phyloP scores from a whole-genome alignment of 1,139 yeast species.

The Debaryomyces nepalensis region DNA sequence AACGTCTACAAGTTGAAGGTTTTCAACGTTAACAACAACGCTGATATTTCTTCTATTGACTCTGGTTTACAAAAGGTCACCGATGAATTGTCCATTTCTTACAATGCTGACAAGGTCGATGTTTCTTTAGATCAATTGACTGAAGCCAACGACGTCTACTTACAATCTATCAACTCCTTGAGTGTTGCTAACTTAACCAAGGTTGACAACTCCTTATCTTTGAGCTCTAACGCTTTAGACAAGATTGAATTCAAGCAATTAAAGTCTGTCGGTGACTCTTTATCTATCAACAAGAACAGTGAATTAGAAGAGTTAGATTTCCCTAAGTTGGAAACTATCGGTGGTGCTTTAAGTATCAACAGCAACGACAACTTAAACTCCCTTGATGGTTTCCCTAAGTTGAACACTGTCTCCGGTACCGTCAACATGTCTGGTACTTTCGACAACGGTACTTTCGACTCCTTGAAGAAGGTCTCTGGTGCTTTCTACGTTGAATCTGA shows the following conservation, averaged over 20 bases:
- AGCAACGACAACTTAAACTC: slow-evolving; percentile 75
- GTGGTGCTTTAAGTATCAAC: slow-evolving; percentile 87
- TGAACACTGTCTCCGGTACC: slow-evolving; percentile 85
- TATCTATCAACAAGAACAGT: slow-evolving; percentile 74
- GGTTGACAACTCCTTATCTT: slow-evolving; percentile 81
- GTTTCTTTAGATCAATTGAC: slow-evolving; percentile 69
- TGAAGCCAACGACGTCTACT: slow-evolving; percentile 85
- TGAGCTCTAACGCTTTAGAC: slow-evolving; percentile 67
- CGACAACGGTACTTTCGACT: slow-evolving; percentile 73
- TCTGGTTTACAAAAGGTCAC: slow-evolving; percentile 78
- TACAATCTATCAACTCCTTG: slow-evolving; percentile 77
- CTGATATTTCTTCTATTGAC: slow-evolving; percentile 66
- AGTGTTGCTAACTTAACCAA: slow-evolving; percentile 68
- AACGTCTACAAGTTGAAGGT: slow-evolving; percentile 70
- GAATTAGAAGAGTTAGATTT: slow-evolving; percentile 72
- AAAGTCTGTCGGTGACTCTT: slow-evolving; percentile 73
- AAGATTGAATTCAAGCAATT: slow-evolving; percentile 61
- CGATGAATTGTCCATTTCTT: slow-evolving; percentile 74
- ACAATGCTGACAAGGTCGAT: slow-evolving; percentile 78
- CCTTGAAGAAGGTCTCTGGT: slow-evolving; percentile 81
- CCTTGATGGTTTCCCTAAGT: slow-evolving; percentile 74
- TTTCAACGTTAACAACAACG: slow-evolving; percentile 87
- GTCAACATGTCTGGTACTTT: slow-evolving; percentile 80
- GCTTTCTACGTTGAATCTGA: slow-evolving; percentile 83
- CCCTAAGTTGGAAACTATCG: slow-evolving; percentile 68